Percentiles rank a stretch among this genome's conserved stretches.
Conservation (phyloP, 1,284 basidiomycete genomes). For the Porogramme epimiltina region DNA sequence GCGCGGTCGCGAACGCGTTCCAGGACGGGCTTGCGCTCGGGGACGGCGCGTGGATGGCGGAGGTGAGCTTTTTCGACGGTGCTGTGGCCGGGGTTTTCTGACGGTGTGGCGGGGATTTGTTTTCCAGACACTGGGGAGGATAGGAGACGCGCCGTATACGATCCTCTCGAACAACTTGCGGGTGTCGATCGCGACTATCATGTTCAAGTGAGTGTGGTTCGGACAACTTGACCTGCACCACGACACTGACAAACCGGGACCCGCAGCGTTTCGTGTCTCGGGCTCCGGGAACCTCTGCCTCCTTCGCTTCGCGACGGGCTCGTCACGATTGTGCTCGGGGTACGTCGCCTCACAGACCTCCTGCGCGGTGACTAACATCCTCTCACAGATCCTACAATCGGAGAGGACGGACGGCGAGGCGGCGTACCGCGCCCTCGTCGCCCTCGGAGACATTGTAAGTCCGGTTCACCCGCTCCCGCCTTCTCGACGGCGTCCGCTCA, state of each 20-base stretch:
- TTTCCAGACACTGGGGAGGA: conserved; percentile 54
- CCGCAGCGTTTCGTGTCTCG: conserved; percentile 63
- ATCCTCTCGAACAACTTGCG: conserved; percentile 71
- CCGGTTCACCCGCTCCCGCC: background rate
- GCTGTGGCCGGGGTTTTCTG: background rate
- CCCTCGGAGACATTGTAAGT: conserved; percentile 76
- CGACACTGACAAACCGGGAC: conserved; percentile 4
- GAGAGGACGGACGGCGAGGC: conserved; percentile 83
- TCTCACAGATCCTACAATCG: conserved; percentile 55
- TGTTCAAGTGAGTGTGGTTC: conserved; percentile 71
- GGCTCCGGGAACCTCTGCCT: conserved; percentile 44
- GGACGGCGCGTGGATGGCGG: conserved; percentile 51
- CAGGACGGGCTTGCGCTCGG: conserved; percentile 49
- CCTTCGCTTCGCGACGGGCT: conserved; percentile 36
- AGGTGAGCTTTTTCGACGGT: conserved; percentile 40
- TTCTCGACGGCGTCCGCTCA: background rate
- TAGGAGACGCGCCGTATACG: conserved; percentile 52
- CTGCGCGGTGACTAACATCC: background rate
- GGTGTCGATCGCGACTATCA: conserved; percentile 72
- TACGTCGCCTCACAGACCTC: conserved; percentile 27
- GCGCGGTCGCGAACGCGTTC: conserved; percentile 83
- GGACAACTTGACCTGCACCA: background rate
- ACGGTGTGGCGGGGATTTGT: conserved; percentile 7
- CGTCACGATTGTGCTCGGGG: conserved; percentile 49
- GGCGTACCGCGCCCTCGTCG: conserved; percentile 83